Conservation (phyloP, 495 filamentous ascomycete species). For the Lasiosphaeris hirsuta region DNA sequence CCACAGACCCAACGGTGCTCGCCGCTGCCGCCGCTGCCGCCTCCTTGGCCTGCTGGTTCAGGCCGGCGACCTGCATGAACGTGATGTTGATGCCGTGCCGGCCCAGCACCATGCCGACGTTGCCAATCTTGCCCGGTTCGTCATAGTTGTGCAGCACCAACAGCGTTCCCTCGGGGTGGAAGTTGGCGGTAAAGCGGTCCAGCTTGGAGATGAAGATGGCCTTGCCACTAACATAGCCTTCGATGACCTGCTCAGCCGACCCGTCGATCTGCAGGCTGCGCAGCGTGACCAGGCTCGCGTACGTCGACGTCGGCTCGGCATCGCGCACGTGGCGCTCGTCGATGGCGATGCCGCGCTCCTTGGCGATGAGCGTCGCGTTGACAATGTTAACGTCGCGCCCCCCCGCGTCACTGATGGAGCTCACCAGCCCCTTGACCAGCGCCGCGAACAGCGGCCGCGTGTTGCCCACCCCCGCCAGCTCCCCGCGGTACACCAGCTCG, state of each 20-base stretch:
- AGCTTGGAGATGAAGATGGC: constrained; percentile 61
- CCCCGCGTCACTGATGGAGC: constrained; percentile 53
- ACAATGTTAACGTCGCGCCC: constrained; percentile 70
- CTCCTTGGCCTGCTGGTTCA: constrained; percentile 38
- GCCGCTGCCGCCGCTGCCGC: constrained; percentile 19
- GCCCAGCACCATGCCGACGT: constrained; percentile 61
- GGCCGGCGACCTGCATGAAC: constrained; percentile 64
- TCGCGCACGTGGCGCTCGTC: constrained; percentile 60
- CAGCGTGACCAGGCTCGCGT: constrained; percentile 61
- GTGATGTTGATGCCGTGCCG: constrained; percentile 64
- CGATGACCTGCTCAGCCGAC: constrained; percentile 54
- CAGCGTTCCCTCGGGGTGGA: constrained; percentile 61
- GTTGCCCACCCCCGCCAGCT: constrained; percentile 58
- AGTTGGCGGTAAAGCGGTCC: constrained; percentile 60
- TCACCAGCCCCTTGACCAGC: constrained; percentile 63
- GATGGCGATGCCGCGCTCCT: constrained; percentile 65
- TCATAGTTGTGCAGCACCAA: constrained; percentile 70
- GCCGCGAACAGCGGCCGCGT: constrained; percentile 69
- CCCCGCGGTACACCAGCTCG: constrained; percentile 66
- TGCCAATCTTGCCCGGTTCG: constrained; percentile 68
- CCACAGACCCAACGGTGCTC: constrained; percentile 15
- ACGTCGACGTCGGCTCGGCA: constrained; percentile 48
- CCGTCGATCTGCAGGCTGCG: constrained; percentile 23
- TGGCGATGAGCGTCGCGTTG: constrained; percentile 65
- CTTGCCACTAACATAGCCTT: constrained; percentile 59